These are phyloP conservation scores for Lumnitzera littorea DNA, from an alignment of 345 rosid genomes.

Conservation along the genomic window DNA sequence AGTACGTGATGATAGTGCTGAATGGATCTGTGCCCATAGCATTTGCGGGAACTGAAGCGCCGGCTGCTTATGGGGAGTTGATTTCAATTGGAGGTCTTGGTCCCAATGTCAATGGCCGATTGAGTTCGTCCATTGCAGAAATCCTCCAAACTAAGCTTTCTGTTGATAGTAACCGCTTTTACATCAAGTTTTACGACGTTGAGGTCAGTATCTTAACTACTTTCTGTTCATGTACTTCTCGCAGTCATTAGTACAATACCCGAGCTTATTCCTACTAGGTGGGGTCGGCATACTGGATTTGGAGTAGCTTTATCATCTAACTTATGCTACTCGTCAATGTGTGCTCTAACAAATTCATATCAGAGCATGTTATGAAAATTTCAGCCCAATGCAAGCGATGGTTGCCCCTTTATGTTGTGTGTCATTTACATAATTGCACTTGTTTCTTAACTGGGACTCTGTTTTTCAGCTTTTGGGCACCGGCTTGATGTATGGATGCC, in stretches of 20 bases:
- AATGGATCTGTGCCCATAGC: conserved; percentile 85
- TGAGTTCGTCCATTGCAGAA: conserved; percentile 74
- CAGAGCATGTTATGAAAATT: background rate
- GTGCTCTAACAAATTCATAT: no score
- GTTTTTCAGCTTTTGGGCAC: no score
- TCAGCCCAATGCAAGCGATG: no score
- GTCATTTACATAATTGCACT: no score
- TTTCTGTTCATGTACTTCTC: background rate
- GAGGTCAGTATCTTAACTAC: conserved; percentile 31
- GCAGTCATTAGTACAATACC: no score
- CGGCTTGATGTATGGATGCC: no score
- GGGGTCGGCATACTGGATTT: no score
- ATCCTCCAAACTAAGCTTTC: conserved; percentile 79
- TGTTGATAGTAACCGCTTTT: conserved; percentile 75
- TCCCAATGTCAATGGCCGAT: conserved; percentile 58
- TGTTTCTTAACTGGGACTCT: no score
- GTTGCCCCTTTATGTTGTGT: no score
- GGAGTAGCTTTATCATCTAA: no score
- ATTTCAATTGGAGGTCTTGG: conserved; percentile 83
- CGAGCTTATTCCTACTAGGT: no score
- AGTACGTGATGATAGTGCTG: conserved; percentile 88
- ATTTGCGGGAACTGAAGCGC: conserved; percentile 80
- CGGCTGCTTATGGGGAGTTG: conserved; percentile 88
- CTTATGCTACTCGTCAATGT: no score
- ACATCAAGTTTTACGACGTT: conserved; percentile 76